These are phyloP conservation scores for Taphrina populina DNA, from an alignment of 1,139 yeast species.

Conservation along the genomic window DNA sequence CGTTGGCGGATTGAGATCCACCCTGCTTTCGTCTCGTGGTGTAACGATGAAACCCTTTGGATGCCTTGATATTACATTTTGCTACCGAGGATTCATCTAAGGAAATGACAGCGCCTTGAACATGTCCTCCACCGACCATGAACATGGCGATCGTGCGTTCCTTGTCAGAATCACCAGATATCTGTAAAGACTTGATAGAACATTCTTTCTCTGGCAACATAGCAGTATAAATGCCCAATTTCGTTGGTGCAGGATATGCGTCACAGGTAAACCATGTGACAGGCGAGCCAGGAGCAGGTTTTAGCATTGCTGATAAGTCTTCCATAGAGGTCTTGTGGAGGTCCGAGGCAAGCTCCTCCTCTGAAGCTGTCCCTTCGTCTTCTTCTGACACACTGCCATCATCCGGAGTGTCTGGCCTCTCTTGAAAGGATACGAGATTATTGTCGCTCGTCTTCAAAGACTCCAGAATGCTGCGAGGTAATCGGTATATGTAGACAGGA, in stretches of 20 bases:
- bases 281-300: conserved; percentile 15
- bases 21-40: conserved; percentile 98
- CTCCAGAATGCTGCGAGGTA: neutral
- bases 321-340: no score
- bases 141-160: conserved; percentile 55
- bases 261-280: conserved; percentile 20
- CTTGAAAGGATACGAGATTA: neutral
- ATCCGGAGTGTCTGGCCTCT: conserved; percentile 1
- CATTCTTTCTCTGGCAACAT: conserved; percentile 16
- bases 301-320: no score
- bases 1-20: conserved; percentile 92
- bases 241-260: conserved; percentile 1
- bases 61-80: conserved; percentile 50
- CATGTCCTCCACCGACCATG: conserved; percentile 98
- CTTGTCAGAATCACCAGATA: neutral
- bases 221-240: conserved; percentile 14
- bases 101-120: conserved; percentile 89
- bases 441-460: neutral
- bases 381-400: neutral
- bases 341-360: no score
- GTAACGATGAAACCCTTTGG: conserved; percentile 89
- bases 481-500: neutral
- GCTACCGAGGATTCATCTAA: conserved; percentile 11
- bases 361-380: neutral
- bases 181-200: conserved; percentile 7